Evolutionary conservation across 2,329 filamentous ascomycete species (phyloP).

Genomic region (Trichophyton rubrum): DNA sequence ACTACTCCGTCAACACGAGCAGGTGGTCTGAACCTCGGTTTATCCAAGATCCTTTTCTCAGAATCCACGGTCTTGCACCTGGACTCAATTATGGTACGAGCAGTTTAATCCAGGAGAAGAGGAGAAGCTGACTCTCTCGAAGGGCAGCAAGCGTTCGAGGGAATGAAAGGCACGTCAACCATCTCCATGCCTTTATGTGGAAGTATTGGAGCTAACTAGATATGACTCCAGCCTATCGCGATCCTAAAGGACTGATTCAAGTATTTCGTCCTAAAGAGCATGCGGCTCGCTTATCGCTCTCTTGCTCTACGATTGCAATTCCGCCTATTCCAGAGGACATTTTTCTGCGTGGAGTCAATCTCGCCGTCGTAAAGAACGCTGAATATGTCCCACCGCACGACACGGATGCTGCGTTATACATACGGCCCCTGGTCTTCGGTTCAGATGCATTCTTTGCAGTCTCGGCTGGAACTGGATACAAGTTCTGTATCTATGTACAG

Average conservation of each 20-base stretch:
- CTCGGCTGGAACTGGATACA: slow-evolving; percentile 17
- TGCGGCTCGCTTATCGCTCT: slow-evolving; percentile 20
- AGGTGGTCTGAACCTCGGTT: slow-evolving; percentile 43
- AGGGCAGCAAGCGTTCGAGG: slow-evolving; percentile 44
- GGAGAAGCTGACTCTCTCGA: not conserved
- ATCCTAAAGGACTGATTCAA: slow-evolving; percentile 17
- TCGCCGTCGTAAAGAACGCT: slow-evolving; percentile 19
- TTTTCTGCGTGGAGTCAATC: slow-evolving; percentile 19
- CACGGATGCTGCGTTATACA: slow-evolving; percentile 23
- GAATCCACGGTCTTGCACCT: slow-evolving; percentile 43
- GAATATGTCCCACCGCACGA: slow-evolving; percentile 19
- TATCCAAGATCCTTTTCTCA: slow-evolving; percentile 40
- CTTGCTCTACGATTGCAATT: slow-evolving; percentile 20
- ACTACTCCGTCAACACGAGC: slow-evolving; percentile 38
- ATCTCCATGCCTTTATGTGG: not conserved
- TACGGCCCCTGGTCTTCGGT: slow-evolving; percentile 25
- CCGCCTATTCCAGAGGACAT: slow-evolving; percentile 20
- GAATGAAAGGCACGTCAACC: slow-evolving; percentile 31
- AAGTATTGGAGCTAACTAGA: slow-evolving; percentile 4
- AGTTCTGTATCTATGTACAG: slow-evolving; percentile 23
- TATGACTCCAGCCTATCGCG: slow-evolving; percentile 15
- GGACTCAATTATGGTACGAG: slow-evolving; percentile 37
- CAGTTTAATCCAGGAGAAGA: not conserved
- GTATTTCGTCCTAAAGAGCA: slow-evolving; percentile 24
- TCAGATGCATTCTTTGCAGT: slow-evolving; percentile 18